Evolutionary conservation across 805 yeast species (phyloP).

Genomic region (Metschnikowia picachoensis): DNA sequence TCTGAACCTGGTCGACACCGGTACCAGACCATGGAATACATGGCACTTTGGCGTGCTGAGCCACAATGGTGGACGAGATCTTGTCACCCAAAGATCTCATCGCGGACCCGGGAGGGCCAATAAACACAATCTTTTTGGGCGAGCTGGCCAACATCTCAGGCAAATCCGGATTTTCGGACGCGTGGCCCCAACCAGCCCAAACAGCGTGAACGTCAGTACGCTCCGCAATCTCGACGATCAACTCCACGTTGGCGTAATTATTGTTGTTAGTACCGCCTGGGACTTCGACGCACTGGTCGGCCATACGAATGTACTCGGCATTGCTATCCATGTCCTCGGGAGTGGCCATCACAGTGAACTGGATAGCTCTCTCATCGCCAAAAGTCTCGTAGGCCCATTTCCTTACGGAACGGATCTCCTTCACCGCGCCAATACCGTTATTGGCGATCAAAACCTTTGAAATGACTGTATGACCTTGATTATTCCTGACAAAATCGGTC

Average conservation of each 20-base stretch:
- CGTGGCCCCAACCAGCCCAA: conserved; percentile 99
- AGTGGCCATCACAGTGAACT: conserved; percentile 97
- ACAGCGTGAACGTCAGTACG: conserved; percentile 96
- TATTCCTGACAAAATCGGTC: conserved; percentile 77
- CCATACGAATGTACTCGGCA: conserved; percentile 98
- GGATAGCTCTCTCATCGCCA: conserved; percentile 89
- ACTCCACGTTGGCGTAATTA: conserved; percentile 96
- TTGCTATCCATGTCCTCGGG: conserved; percentile 98
- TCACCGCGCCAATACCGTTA: conserved; percentile 99
- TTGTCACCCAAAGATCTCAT: conserved; percentile 99
- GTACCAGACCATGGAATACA: conserved; percentile 99
- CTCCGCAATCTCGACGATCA: conserved; percentile 96
- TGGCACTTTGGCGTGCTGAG: conserved; percentile 97
- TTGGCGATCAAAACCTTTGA: conserved; percentile 88
- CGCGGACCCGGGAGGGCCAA: conserved; percentile 99
- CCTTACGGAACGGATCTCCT: conserved; percentile 94
- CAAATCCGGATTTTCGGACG: conserved; percentile 93
- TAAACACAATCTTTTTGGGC: conserved; percentile 82
- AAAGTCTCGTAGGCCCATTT: conserved; percentile 99
- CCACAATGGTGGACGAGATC: conserved; percentile 95
- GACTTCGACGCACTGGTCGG: conserved; percentile 96
- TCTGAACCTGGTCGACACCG: conserved; percentile 78
- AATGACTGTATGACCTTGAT: conserved; percentile 95
- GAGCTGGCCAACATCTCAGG: conserved; percentile 96
- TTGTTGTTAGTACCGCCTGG: conserved; percentile 99